A percentile compares a stretch with the other conserved stretches of the same genome.
Evolutionary conservation across 2,329 filamentous ascomycete genomes (phyloP).

Genomic region (Cladophialophora immunda): DNA sequence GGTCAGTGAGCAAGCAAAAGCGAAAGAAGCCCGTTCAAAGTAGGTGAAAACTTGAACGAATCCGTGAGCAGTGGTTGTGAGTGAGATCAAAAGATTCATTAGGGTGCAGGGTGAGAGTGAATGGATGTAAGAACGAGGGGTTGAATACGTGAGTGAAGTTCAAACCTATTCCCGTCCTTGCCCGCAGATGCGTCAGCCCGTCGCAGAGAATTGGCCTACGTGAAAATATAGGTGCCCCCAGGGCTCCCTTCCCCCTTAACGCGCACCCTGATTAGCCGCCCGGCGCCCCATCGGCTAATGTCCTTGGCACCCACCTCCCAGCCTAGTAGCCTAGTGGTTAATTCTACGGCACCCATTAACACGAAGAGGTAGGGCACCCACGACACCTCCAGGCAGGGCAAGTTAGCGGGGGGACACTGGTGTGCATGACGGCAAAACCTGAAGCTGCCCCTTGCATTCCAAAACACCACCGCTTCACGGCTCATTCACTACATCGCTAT

Average conservation of each 20-base stretch:
- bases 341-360: too few relatives aligned
- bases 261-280: background rate
- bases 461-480: background rate
- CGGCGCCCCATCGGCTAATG: background rate
- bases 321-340: background rate
- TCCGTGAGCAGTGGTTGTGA: background rate
- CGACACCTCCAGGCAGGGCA: background rate
- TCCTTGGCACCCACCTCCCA: background rate
- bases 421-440: slow-evolving; percentile 7
- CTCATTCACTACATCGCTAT: background rate
- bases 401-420: background rate
- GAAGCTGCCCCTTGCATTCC: slow-evolving; percentile 1
- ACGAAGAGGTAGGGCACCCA: too few relatives aligned
- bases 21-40: background rate
- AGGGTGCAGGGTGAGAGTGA: background rate
- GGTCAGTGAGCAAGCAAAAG: background rate
- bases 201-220: background rate
- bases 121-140: background rate
- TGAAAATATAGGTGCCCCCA: background rate
- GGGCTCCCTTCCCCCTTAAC: background rate
- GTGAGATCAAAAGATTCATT: background rate
- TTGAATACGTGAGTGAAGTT: background rate
- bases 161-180: background rate
- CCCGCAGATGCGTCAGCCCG: background rate
- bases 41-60: background rate